Base-by-base conservation (phyloP, 2,329 filamentous ascomycete genomes). In the Fusarium denticulatum region DNA sequence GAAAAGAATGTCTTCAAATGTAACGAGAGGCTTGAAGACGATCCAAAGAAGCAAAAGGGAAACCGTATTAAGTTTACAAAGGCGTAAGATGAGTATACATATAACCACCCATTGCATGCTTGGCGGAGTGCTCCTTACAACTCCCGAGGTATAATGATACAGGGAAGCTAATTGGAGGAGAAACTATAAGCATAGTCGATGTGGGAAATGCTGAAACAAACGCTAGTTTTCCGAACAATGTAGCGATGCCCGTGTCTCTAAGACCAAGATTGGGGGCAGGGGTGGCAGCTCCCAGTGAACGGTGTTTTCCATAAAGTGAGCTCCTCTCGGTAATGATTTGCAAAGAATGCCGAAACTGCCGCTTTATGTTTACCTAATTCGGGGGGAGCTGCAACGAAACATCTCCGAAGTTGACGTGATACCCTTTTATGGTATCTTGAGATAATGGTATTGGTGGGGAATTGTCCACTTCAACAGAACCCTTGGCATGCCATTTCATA, bases 91-190 rank as follows among this genome's bases (percentile, higher is more conserved):
- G 56, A 47, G 55, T 58, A 64, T 73, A 75, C 66, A 75, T 73
- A 75, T 68, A 75, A 46, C 22, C 40, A 50, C 37, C 53, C 60
- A 56, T 64, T 37, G 18, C 58, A 46, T 42, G 50, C 32, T 49
- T 58, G 20, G 18, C 20, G n/a, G 45, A 24, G 26, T 39, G 64
- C 43, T 72, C 64, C 56, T 71, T 52, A 40, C 59, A 66, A 60
- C 55, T 42, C 64, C 60, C 60, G 55, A 60, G 72, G 71, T 64
- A 66, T 64, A 60, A 45, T 56, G 40, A 36, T 50, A 65, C 26
- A 45, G 8, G 28, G 26, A 12, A 20, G 59, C 60, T 58, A 60
- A 78, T 78, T 78, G 76, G 76, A 76, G 76, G 76, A 78, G 65
- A 78, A 78, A 78, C 71, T 36, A 34, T 28, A 20, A 9, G 14